Conservation (phyloP, 352 stramenopile genomes). For the Globisporangium iwayamae region DNA sequence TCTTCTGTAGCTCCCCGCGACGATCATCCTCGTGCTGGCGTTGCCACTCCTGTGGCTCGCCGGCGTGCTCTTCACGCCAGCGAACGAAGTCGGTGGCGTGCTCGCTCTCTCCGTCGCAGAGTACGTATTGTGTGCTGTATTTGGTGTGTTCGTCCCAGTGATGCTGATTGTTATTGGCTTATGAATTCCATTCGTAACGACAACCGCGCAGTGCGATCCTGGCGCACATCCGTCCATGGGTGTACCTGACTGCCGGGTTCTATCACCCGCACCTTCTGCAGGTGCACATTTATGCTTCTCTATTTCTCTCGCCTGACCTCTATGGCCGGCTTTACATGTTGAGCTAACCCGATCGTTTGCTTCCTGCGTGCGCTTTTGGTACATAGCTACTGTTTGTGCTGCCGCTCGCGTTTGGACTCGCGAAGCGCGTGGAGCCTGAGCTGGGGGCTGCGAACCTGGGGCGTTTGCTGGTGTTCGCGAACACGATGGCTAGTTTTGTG, state of each 20-base stretch:
- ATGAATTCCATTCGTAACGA: not conserved
- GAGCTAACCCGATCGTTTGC: constrained; percentile 7
- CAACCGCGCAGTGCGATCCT: constrained; percentile 60
- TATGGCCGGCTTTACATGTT: not conserved
- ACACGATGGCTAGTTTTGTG: constrained; percentile 60
- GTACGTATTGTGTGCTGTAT: constrained; percentile 29
- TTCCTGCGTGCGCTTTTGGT: not conserved
- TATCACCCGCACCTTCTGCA: constrained; percentile 80
- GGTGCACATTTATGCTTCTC: constrained; percentile 21
- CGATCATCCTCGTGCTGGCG: constrained; percentile 52
- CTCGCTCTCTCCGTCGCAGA: constrained; percentile 77
- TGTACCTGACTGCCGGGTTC: constrained; percentile 82
- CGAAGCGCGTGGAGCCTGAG: constrained; percentile 75
- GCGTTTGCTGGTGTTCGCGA: constrained; percentile 73
- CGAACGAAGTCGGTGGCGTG: constrained; percentile 59
- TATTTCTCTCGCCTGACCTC: not conserved
- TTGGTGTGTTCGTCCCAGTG: not conserved
- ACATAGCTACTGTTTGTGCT: constrained; percentile 59
- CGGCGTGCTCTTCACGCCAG: constrained; percentile 70
- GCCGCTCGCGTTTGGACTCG: constrained; percentile 58
- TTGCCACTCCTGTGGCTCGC: constrained; percentile 70
- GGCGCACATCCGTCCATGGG: constrained; percentile 81
- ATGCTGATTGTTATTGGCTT: not conserved
- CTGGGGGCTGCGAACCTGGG: constrained; percentile 58
- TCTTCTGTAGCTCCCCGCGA: constrained; percentile 55